These are phyloP conservation scores for Penicillium atrosanguineum DNA, from an alignment of 495 filamentous ascomycete genomes.

Conservation along the genomic window DNA sequence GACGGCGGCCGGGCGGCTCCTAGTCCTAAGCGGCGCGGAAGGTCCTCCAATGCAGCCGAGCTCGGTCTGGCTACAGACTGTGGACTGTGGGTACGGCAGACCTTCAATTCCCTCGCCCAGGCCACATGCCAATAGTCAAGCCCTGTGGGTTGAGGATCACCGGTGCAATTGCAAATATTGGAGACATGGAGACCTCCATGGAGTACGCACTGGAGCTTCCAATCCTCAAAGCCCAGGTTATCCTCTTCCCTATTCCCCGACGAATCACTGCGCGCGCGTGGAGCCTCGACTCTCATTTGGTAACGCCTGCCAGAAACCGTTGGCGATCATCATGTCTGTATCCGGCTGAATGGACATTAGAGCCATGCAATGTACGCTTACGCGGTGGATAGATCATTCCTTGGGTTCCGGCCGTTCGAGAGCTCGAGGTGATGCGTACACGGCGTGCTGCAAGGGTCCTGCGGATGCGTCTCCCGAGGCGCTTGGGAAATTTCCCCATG, in stretches of 20 bases:
- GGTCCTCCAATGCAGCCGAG: slow-evolving; percentile 16
- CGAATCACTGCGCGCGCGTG: slow-evolving; percentile 6
- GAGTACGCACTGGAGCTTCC: background rate
- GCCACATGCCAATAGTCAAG: background rate
- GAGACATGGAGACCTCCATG: background rate
- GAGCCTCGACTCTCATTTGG: slow-evolving; percentile 5
- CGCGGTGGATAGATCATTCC: background rate
- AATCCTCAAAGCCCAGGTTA: background rate
- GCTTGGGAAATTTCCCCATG: slow-evolving; percentile 8
- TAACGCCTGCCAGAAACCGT: slow-evolving; percentile 26
- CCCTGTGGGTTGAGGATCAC: background rate
- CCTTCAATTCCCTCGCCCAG: background rate
- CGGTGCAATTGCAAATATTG: slow-evolving; percentile 10
- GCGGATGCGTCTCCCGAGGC: background rate
- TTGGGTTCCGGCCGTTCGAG: background rate
- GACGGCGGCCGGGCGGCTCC: slow-evolving; percentile 22
- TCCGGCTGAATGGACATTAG: slow-evolving; percentile 12
- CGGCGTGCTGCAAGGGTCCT: slow-evolving; percentile 17
- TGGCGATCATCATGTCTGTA: slow-evolving; percentile 24
- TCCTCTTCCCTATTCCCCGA: background rate
- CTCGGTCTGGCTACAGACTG: background rate
- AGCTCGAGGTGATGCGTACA: slow-evolving; percentile 10
- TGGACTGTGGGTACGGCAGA: background rate
- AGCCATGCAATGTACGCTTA: background rate
- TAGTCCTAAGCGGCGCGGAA: slow-evolving; percentile 22